Conservation (phyloP, 768 basidiomycete species). For the Psilocybe cubensis region DNA sequence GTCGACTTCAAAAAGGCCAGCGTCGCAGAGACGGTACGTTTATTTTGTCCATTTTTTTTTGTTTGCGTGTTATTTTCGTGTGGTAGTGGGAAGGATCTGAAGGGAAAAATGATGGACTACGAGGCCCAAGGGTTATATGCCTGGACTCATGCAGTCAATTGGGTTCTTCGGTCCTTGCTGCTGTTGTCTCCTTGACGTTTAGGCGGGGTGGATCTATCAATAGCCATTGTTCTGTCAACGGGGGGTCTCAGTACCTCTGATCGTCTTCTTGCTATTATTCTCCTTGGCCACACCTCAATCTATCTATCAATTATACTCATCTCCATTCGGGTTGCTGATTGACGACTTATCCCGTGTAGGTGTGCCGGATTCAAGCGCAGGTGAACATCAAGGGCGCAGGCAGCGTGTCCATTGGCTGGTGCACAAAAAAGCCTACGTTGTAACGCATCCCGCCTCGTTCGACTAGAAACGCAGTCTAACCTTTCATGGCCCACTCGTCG, state of each 20-base stretch:
- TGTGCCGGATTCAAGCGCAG: conserved; percentile 41
- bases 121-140: not conserved
- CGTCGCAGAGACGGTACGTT: conserved; percentile 41
- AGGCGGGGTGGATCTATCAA: too few species aligned
- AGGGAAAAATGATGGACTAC: not conserved
- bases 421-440: conserved; percentile 21
- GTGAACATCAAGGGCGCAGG: conserved; percentile 43
- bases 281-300: not conserved
- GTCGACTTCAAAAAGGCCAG: conserved; percentile 41
- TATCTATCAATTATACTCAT: not conserved
- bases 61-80: not conserved
- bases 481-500: not conserved
- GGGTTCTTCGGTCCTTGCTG: too few species aligned
- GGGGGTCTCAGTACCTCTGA: too few species aligned
- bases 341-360: conserved; percentile 24
- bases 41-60: not conserved
- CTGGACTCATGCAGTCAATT: too few species aligned
- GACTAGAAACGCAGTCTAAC: not conserved
- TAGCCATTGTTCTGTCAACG: too few species aligned
- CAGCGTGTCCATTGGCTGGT: conserved; percentile 41
- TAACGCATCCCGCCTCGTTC: not conserved
- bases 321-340: not conserved
- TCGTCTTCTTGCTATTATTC: not conserved
- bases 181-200: too few species aligned
- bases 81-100: too few species aligned